Conservation (phyloP, 805 yeast species). For the Yamadazyma nakazawae region DNA sequence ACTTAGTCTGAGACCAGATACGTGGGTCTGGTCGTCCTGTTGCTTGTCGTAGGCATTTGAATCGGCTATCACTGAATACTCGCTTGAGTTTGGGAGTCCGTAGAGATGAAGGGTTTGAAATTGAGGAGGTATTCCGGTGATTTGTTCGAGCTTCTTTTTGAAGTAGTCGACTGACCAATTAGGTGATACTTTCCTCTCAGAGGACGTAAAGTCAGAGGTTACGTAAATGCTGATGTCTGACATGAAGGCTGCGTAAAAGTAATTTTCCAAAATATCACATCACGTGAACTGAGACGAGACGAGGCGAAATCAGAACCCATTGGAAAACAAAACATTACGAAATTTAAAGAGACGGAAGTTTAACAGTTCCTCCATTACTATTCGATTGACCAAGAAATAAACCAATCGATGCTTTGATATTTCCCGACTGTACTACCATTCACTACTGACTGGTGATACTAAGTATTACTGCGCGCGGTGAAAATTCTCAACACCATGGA, state of each 20-base stretch:
- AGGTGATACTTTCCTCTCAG: slow-evolving; percentile 64
- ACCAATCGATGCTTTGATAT: too few species aligned
- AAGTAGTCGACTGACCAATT: slow-evolving; percentile 58
- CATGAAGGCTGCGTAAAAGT: slow-evolving; percentile 13
- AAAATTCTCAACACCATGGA: slow-evolving; percentile 6
- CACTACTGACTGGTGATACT: not conserved
- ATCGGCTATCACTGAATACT: not conserved
- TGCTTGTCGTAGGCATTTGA: slow-evolving; percentile 18
- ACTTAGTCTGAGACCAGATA: slow-evolving; percentile 24
- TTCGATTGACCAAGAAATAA: too few species aligned
- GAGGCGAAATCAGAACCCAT: too few species aligned
- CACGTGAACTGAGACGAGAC: not conserved
- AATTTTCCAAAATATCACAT: not conserved
- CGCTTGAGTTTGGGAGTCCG: slow-evolving; percentile 35
- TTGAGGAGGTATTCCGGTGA: slow-evolving; percentile 70
- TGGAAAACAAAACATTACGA: too few species aligned
- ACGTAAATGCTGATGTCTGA: slow-evolving; percentile 52
- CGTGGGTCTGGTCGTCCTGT: slow-evolving; percentile 3
- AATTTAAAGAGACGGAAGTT: too few species aligned
- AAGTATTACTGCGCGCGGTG: not conserved
- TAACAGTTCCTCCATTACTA: too few species aligned
- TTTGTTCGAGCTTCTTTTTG: slow-evolving; percentile 54
- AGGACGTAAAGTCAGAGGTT: slow-evolving; percentile 63
- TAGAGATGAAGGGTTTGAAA: slow-evolving; percentile 52
- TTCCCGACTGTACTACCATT: not conserved